Evolutionary conservation across 805 yeast species (phyloP).

Genomic region (Saturnispora mendoncae): DNA sequence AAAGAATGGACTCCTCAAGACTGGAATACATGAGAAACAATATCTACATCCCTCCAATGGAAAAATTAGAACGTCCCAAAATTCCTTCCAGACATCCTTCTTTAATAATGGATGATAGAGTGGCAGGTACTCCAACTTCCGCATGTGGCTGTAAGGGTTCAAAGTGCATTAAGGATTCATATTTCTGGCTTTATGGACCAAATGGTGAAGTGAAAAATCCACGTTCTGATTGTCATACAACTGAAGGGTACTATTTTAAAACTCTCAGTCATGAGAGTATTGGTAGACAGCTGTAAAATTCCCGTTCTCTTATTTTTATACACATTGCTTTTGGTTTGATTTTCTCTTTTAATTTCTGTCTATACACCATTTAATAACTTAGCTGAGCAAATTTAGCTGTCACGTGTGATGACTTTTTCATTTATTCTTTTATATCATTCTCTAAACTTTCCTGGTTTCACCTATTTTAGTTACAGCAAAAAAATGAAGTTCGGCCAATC

Average conservation of each 20-base stretch:
- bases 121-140: conserved; percentile 18
- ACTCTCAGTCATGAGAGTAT: conserved; percentile 19
- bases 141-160: conserved; percentile 30
- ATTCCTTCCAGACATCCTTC: conserved; percentile 31
- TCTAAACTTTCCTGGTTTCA: background rate
- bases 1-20: conserved; percentile 28
- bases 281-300: conserved; percentile 25
- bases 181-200: conserved; percentile 30
- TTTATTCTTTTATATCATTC: background rate
- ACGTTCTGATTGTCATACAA: conserved; percentile 19
- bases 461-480: too few species aligned
- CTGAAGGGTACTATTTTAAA: conserved; percentile 26
- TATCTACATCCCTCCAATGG: conserved; percentile 28
- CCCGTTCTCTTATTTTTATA: conserved; percentile 44
- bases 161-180: conserved; percentile 27
- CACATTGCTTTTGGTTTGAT: conserved; percentile 31
- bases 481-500: conserved; percentile 67
- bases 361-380: background rate
- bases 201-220: conserved; percentile 27
- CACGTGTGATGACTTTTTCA: too few species aligned
- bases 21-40: conserved; percentile 25
- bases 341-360: background rate
- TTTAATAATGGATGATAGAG: conserved; percentile 27
- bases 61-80: conserved; percentile 16
- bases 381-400: background rate